phyloP scores from a whole-genome alignment of 768 basidiomycete genomes.

The Suillus occidentalis region DNA sequence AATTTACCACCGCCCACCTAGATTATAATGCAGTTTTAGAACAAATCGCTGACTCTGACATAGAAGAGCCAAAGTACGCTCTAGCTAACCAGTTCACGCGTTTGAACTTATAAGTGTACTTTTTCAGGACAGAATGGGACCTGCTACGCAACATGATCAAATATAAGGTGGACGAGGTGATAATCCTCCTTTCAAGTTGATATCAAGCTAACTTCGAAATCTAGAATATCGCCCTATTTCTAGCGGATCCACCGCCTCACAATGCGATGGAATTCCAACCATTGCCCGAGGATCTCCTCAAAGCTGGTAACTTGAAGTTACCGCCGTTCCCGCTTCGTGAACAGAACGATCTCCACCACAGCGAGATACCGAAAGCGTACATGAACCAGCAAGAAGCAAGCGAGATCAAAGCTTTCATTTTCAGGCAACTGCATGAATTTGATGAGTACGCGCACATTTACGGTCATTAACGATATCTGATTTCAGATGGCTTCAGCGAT shows the following conservation, averaged over 20 bases:
- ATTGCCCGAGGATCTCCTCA: conserved; percentile 43
- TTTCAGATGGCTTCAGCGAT: conserved; percentile 33
- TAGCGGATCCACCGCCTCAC: conserved; percentile 36
- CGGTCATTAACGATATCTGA: conserved; percentile 7
- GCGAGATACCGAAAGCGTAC: conserved; percentile 54
- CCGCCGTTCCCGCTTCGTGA: conserved; percentile 73
- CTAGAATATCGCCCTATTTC: conserved; percentile 54
- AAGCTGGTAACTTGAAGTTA: conserved; percentile 62
- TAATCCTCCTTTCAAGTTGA: background rate
- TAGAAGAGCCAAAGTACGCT: conserved; percentile 50
- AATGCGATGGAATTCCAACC: conserved; percentile 28
- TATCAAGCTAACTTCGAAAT: conserved; percentile 3
- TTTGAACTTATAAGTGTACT: conserved; percentile 13
- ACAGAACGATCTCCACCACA: conserved; percentile 46
- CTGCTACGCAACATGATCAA: conserved; percentile 72
- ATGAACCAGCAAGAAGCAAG: conserved; percentile 64
- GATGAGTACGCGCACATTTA: conserved; percentile 55
- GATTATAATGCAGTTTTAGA: conserved; percentile 61
- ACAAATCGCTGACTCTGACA: conserved; percentile 64
- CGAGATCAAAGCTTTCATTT: conserved; percentile 55
- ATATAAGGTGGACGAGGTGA: conserved; percentile 65
- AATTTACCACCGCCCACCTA: conserved; percentile 26
- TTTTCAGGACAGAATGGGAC: conserved; percentile 64
- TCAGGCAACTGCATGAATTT: conserved; percentile 68
- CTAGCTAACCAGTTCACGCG: conserved; percentile 3